These are phyloP conservation scores for Lithospermum erythrorhizon DNA, from an alignment of 257 asterid species.

Conservation along the genomic window DNA sequence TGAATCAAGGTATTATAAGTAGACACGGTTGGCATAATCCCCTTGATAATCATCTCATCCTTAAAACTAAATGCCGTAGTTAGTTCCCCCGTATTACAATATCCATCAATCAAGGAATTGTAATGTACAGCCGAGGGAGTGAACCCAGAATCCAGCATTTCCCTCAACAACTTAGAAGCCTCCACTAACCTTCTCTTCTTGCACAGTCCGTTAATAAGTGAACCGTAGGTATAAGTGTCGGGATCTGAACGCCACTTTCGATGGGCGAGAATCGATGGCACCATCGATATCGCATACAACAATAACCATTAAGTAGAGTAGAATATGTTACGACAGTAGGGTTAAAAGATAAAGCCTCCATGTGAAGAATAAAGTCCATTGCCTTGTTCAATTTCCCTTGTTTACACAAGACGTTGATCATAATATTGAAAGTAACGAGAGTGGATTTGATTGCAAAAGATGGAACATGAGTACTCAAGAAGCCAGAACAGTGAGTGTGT, in stretches of 20 bases:
- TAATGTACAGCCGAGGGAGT: slow-evolving; percentile 36
- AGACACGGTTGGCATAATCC: slow-evolving; percentile 30
- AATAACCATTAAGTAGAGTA: slow-evolving; percentile 33
- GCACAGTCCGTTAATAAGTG: slow-evolving; percentile 31
- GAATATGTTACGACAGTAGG: slow-evolving; percentile 42
- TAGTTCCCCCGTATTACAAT: slow-evolving; percentile 35
- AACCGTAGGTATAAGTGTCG: slow-evolving; percentile 35
- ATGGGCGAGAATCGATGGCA: slow-evolving; percentile 25
- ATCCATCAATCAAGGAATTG: slow-evolving; percentile 40
- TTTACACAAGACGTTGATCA: slow-evolving; percentile 43
- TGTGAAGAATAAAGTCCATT: slow-evolving; percentile 24
- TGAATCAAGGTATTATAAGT: slow-evolving; percentile 48
- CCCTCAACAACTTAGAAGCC: slow-evolving; percentile 33
- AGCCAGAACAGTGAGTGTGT: slow-evolving; percentile 23
- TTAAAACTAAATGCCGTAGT: slow-evolving; percentile 33
- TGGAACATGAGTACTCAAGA: slow-evolving; percentile 36
- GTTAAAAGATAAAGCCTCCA: slow-evolving; percentile 37
- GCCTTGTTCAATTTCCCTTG: slow-evolving; percentile 47
- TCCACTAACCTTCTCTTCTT: slow-evolving; percentile 26
- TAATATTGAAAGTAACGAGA: slow-evolving; percentile 33
- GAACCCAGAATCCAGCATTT: slow-evolving; percentile 36
- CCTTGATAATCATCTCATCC: slow-evolving; percentile 43
- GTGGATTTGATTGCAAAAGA: slow-evolving; percentile 28
- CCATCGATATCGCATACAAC: slow-evolving; percentile 23
- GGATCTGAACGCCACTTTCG: slow-evolving; percentile 30